phyloP scores from a whole-genome alignment of 352 stramenopile species.

The Globisporangium emineosum region DNA sequence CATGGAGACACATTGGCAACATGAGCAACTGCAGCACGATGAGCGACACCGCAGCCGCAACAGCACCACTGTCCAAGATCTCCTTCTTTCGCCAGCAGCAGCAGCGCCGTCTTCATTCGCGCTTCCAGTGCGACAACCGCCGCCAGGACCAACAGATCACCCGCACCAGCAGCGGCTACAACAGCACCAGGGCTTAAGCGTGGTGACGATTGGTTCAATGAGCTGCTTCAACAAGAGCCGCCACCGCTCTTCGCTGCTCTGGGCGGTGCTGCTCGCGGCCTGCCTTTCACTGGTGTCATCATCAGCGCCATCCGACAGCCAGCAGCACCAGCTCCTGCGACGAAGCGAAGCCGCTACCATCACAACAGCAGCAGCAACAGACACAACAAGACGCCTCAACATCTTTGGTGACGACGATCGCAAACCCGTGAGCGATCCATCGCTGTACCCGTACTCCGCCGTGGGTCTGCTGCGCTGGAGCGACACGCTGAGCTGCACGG shows the following conservation, averaged over 20 bases:
- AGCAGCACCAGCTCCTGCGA: neutral
- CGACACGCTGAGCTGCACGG: constrained; percentile 42
- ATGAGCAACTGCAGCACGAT: constrained; percentile 4
- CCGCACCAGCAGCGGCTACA: no score
- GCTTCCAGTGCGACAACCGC: neutral
- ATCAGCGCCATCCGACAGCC: neutral
- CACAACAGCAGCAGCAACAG: neutral
- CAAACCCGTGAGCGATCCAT: constrained; percentile 30
- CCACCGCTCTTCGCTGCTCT: constrained; percentile 5
- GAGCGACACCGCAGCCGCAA: constrained; percentile 3
- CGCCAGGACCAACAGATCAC: neutral
- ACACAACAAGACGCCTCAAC: constrained; percentile 24
- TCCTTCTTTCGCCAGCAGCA: neutral
- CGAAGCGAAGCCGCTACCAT: neutral
- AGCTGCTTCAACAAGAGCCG: neutral
- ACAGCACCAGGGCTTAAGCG: neutral
- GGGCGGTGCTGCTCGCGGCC: constrained; percentile 7
- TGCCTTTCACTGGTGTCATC: neutral
- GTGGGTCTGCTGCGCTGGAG: constrained; percentile 55
- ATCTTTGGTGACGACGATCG: constrained; percentile 49
- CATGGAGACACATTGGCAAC: constrained; percentile 8
- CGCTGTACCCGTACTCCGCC: constrained; percentile 44
- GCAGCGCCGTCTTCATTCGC: neutral
- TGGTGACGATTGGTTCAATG: neutral
- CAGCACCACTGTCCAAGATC: neutral